Base-by-base conservation (phyloP, 1,139 yeast genomes). In the Magnusiomyces clavatus region DNA sequence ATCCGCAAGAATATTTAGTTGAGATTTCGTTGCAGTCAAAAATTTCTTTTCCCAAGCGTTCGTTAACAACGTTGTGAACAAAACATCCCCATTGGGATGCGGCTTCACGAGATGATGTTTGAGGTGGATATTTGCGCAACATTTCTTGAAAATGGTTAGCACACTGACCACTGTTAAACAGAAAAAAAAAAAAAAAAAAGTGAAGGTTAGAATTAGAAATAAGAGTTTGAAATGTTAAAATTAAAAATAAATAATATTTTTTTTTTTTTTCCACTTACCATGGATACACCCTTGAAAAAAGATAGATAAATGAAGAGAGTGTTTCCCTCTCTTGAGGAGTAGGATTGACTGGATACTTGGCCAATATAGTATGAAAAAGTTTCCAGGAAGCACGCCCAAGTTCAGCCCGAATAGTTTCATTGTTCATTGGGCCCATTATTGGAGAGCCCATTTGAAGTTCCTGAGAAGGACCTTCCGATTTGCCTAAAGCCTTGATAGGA, bases 41-140 rank as follows among this genome's bases (percentile, higher is more conserved):
- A 17, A 74, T 73, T 0, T 77, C 80, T 61, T 92, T 89, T 4
- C 74, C 73, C 50, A 92, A 75, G 49, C 85, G 72, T 55, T 79
- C 80, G 66, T 92, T 92, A 38, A 90, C 97, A 56, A 77, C 70
- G 62, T 94, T 92, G 69, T 92, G 99, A n/a, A 92, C 76, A 62
- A 83, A 83, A 67, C 98, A 92, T 1, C 98, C 98, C 98, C 98
- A 92, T 58, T 86, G 72, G 0, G 96, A 89, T 0, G 98, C 97
- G 1, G 81, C 78, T 57, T 83, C 82, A 54, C 96, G 76, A 19
- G 84, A 77, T 8, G 80, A 75, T 2, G 86, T 77, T 64, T 94
- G 98, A 2, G 96, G 97, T 1, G 98, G 98, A 62, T 74, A 81
- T 60, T 83, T 75, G 51, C 72, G 64, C 54, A 92, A 70, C 59